These are phyloP conservation scores for Taphrina pruni DNA, from an alignment of 1,139 yeast genomes.

Conservation along the genomic window DNA sequence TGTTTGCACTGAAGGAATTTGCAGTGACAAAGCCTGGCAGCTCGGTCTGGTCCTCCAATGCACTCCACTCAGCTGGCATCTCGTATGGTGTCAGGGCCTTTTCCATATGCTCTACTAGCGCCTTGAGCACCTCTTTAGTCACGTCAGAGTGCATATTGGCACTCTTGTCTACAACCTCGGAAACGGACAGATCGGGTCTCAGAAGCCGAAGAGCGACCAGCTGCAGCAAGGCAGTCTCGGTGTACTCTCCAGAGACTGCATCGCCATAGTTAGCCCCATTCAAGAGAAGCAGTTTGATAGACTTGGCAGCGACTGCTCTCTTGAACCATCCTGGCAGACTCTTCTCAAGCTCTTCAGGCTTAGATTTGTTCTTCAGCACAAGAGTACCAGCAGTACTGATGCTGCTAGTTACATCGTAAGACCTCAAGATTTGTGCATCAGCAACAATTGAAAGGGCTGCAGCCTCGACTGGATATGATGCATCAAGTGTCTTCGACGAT, in stretches of 20 bases:
- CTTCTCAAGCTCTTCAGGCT: slow-evolving; percentile 56
- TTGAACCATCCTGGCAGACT: slow-evolving; percentile 63
- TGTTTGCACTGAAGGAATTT: slow-evolving; percentile 48
- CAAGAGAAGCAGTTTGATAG: slow-evolving; percentile 51
- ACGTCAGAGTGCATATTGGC: slow-evolving; percentile 84
- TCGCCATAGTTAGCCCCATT: slow-evolving; percentile 48
- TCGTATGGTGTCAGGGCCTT: slow-evolving; percentile 52
- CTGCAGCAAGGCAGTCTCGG: slow-evolving; percentile 74
- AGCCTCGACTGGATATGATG: slow-evolving; percentile 57
- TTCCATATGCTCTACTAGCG: slow-evolving; percentile 51
- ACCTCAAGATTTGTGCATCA: slow-evolving; percentile 60
- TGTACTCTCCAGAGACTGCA: slow-evolving; percentile 63
- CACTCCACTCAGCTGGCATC: slow-evolving; percentile 49
- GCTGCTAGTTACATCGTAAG: slow-evolving; percentile 67
- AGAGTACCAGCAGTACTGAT: slow-evolving; percentile 65
- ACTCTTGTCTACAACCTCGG: slow-evolving; percentile 75
- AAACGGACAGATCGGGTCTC: slow-evolving; percentile 64
- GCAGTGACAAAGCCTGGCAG: slow-evolving; percentile 52
- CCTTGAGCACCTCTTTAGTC: slow-evolving; percentile 79
- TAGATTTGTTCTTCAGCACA: slow-evolving; percentile 57
- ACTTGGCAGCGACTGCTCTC: slow-evolving; percentile 61
- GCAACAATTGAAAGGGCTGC: slow-evolving; percentile 72
- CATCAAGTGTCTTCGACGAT: slow-evolving; percentile 48
- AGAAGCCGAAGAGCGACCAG: slow-evolving; percentile 77
- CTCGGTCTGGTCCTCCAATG: slow-evolving; percentile 50